Evolutionary conservation across 1,139 yeast genomes (phyloP).

Genomic region (Schizosaccharomyces versatilis): DNA sequence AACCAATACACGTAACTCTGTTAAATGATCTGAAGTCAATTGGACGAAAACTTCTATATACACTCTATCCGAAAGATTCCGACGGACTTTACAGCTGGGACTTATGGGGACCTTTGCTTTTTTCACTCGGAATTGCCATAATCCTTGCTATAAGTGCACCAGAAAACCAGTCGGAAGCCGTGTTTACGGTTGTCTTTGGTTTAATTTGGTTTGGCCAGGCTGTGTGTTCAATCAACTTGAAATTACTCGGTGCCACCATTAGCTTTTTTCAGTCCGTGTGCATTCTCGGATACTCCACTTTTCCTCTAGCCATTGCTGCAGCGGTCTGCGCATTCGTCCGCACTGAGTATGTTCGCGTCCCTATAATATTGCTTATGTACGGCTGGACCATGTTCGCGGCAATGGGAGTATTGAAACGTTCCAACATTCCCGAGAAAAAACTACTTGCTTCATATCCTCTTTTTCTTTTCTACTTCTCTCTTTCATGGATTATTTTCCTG

Average conservation of each 20-base stretch:
- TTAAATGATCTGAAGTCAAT: slow-evolving; percentile 42
- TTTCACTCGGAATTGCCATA: slow-evolving; percentile 42
- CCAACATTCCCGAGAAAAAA: slow-evolving; percentile 53
- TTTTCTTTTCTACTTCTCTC: slow-evolving; percentile 34
- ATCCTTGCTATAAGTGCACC: slow-evolving; percentile 25
- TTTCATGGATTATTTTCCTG: slow-evolving; percentile 10
- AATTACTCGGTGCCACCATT: slow-evolving; percentile 50
- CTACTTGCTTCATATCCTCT: slow-evolving; percentile 61
- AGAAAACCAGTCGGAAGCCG: slow-evolving; percentile 22
- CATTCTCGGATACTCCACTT: slow-evolving; percentile 61
- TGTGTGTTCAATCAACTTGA: slow-evolving; percentile 41
- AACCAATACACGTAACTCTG: neutral
- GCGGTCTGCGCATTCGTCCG: slow-evolving; percentile 27
- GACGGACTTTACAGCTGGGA: slow-evolving; percentile 41
- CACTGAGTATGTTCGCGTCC: slow-evolving; percentile 34
- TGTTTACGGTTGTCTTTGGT: slow-evolving; percentile 44
- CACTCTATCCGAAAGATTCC: slow-evolving; percentile 39
- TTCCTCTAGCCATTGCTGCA: slow-evolving; percentile 53
- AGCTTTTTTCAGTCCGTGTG: slow-evolving; percentile 48
- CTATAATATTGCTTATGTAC: slow-evolving; percentile 31
- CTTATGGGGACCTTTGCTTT: slow-evolving; percentile 71
- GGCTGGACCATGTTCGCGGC: slow-evolving; percentile 60
- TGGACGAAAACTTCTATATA: slow-evolving; percentile 40
- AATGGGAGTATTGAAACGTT: slow-evolving; percentile 38
- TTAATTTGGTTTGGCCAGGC: slow-evolving; percentile 36